phyloP scores from a whole-genome alignment of 83 land plant genomes.

The Picea abies region DNA sequence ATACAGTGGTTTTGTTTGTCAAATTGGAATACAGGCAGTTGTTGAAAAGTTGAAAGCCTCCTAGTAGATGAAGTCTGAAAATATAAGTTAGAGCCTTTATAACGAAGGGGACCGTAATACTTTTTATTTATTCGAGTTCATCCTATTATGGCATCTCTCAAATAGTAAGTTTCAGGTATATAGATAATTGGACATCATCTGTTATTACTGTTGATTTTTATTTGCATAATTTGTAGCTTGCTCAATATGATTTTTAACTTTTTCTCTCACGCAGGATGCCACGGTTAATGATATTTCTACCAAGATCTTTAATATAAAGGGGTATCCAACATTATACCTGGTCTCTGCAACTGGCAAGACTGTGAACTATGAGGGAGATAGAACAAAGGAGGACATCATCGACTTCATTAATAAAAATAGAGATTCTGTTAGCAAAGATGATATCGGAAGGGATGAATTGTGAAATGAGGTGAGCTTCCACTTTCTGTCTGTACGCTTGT shows the following conservation, averaged over 20 bases:
- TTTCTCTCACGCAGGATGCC: constrained; percentile 62
- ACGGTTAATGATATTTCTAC: constrained; percentile 76
- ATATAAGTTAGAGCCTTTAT: too few species aligned
- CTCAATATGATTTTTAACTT: constrained; percentile 26
- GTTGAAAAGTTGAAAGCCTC: too few species aligned
- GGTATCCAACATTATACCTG: constrained; percentile 87
- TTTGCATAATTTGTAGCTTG: constrained; percentile 24
- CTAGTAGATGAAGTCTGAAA: too few species aligned
- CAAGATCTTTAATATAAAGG: constrained; percentile 68
- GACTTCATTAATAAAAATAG: constrained; percentile 63
- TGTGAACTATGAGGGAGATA: constrained; percentile 18
- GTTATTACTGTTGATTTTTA: neutral
- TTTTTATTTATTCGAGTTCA: neutral
- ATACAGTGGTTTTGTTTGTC: too few species aligned
- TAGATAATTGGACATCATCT: neutral
- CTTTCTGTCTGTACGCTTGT: too few species aligned
- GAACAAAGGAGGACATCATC: constrained; percentile 75
- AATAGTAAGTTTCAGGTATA: neutral
- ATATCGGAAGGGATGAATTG: too few species aligned
- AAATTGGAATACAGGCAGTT: too few species aligned
- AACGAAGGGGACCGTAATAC: too few species aligned
- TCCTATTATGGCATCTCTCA: neutral
- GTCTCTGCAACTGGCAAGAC: constrained; percentile 58
- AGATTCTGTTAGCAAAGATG: constrained; percentile 13
- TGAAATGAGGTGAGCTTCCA: too few species aligned